A percentile compares a stretch with the other conserved stretches of the same genome.
phyloP scores from a whole-genome alignment of 768 basidiomycete species.

The Tylopilus plumbeoviolaceoides region DNA sequence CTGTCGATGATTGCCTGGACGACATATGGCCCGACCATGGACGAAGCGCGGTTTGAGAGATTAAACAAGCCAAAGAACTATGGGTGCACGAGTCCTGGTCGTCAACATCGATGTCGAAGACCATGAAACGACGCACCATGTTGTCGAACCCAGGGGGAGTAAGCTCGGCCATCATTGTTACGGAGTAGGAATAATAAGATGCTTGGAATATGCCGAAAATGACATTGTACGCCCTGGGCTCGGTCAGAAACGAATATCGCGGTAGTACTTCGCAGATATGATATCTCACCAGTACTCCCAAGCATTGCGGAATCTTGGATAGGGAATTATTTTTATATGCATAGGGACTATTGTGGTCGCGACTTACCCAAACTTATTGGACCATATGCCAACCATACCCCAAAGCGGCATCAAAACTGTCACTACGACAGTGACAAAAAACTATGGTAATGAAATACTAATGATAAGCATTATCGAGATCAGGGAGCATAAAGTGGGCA shows the following conservation, averaged over 20 bases:
- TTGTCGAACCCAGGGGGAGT: slow-evolving; percentile 86
- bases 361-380: slow-evolving; percentile 60
- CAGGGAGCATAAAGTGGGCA: neutral
- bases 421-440: slow-evolving; percentile 70
- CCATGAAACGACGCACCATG: slow-evolving; percentile 40
- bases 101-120: neutral
- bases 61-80: slow-evolving; percentile 88
- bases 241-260: neutral
- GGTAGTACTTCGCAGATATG: neutral
- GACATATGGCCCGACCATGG: slow-evolving; percentile 83
- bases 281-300: slow-evolving; percentile 81
- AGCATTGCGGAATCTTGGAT: slow-evolving; percentile 62
- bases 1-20: slow-evolving; percentile 78
- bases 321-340: neutral
- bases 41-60: slow-evolving; percentile 80
- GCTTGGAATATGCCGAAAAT: slow-evolving; percentile 81
- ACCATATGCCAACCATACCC: slow-evolving; percentile 88
- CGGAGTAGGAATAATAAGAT: slow-evolving; percentile 83
- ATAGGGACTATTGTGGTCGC: slow-evolving; percentile 31
- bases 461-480: neutral
- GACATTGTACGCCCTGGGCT: slow-evolving; percentile 68
- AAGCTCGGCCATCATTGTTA: slow-evolving; percentile 88
- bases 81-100: neutral
- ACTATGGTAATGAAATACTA: too few species aligned
- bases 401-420: slow-evolving; percentile 78